Conservation (phyloP, 1,139 yeast species). For the Geotrichum reessii region DNA sequence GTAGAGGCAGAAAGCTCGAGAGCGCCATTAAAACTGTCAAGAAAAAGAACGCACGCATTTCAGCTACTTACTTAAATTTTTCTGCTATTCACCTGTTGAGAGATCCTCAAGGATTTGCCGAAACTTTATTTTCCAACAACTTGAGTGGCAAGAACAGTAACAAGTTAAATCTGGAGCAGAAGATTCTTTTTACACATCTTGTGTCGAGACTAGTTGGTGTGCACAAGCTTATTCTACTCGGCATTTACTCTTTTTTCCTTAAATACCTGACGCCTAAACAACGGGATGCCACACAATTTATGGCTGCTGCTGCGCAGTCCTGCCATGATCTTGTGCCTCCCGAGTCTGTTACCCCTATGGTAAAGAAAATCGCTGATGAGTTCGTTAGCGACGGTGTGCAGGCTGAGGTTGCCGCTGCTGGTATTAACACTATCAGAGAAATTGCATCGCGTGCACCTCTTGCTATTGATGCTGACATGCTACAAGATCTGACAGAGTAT, state of each 20-base stretch:
- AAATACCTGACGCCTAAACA: conserved; percentile 93
- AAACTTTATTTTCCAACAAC: conserved; percentile 65
- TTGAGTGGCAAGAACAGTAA: conserved; percentile 53
- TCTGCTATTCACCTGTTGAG: conserved; percentile 88
- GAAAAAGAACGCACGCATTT: conserved; percentile 48
- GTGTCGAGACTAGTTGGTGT: conserved; percentile 86
- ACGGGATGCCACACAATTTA: conserved; percentile 84
- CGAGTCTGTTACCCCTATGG: conserved; percentile 69
- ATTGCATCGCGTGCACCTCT: conserved; percentile 88
- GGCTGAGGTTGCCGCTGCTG: conserved; percentile 96
- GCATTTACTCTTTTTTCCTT: conserved; percentile 79
- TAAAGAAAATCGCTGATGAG: conserved; percentile 92
- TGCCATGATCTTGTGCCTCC: conserved; percentile 97
- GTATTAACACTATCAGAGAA: conserved; percentile 90
- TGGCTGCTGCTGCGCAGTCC: conserved; percentile 97
- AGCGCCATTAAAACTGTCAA: conserved; percentile 63
- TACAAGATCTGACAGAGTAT: conserved; percentile 86
- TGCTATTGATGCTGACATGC: conserved; percentile 77
- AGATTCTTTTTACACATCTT: conserved; percentile 78
- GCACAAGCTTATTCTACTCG: conserved; percentile 85
- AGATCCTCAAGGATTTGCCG: conserved; percentile 98
- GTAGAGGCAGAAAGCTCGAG: conserved; percentile 73
- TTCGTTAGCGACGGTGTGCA: conserved; percentile 98
- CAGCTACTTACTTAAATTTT: conserved; percentile 75
- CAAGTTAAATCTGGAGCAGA: conserved; percentile 80